phyloP scores from a whole-genome alignment of 2,329 filamentous ascomycete species.

The Boeremia exigua region DNA sequence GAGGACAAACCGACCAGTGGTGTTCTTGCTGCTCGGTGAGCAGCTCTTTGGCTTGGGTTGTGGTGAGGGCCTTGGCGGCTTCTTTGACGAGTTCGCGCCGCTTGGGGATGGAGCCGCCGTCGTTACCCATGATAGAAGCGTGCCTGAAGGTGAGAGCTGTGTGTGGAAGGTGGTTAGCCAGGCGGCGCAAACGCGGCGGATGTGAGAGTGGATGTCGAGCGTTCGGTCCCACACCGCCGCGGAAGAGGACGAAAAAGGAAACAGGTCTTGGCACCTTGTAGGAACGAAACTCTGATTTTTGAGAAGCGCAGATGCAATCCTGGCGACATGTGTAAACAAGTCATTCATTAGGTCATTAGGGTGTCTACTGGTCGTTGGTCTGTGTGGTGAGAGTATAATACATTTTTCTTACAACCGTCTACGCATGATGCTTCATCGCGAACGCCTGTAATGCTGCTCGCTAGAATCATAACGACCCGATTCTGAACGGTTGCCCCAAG shows the following conservation, averaged over 20 bases:
- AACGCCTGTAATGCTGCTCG: background rate
- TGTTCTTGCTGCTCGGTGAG: constrained; percentile 85
- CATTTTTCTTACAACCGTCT: constrained; percentile 4
- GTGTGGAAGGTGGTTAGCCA: background rate
- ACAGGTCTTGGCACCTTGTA: constrained; percentile 2
- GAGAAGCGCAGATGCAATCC: background rate
- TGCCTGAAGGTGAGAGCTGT: background rate
- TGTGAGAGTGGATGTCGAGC: too few relatives aligned
- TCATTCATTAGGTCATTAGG: background rate
- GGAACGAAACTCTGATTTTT: too few relatives aligned
- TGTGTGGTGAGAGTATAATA: constrained; percentile 13
- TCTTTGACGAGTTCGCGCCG: constrained; percentile 95
- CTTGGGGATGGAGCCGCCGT: constrained; percentile 93
- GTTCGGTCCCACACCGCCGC: constrained; percentile 2
- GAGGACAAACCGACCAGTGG: constrained; percentile 83
- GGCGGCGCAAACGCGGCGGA: constrained; percentile 6
- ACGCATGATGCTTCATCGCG: background rate
- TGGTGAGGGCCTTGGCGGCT: constrained; percentile 80
- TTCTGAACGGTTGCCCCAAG: constrained; percentile 10
- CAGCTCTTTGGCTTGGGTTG: constrained; percentile 86
- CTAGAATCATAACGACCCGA: background rate
- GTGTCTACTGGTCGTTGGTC: background rate
- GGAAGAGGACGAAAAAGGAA: constrained; percentile 22
- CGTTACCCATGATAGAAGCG: constrained; percentile 79
- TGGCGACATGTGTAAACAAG: background rate